Percentiles rank a stretch among this genome's conserved stretches.
Evolutionary conservation across 495 filamentous ascomycete species (phyloP).

Genomic region (Staphylotrichum tortipilum): DNA sequence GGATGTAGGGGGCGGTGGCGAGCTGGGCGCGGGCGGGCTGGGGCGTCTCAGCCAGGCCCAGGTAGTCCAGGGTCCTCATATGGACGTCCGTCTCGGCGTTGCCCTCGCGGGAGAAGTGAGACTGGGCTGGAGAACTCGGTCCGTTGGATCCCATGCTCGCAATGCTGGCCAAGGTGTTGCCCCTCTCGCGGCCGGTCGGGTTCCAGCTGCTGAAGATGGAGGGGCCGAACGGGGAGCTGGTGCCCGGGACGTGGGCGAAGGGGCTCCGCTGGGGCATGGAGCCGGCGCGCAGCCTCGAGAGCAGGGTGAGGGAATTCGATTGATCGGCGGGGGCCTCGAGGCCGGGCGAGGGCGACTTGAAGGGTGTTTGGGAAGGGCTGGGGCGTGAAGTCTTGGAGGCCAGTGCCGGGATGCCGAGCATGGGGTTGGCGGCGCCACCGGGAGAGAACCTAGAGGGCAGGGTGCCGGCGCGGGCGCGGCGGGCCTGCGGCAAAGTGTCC

Average conservation of each 20-base stretch:
- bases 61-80: conserved; percentile 89
- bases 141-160: conserved; percentile 64
- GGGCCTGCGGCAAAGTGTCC: conserved; percentile 48
- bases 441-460: conserved; percentile 88
- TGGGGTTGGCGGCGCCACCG: conserved; percentile 48
- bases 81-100: conserved; percentile 71
- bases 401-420: conserved; percentile 54
- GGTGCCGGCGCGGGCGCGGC: conserved; percentile 84
- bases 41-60: conserved; percentile 90
- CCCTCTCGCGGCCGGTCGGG: conserved; percentile 60
- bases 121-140: conserved; percentile 79
- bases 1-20: conserved; percentile 61
- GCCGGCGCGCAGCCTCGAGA: conserved; percentile 84
- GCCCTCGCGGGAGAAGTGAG: conserved; percentile 84
- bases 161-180: conserved; percentile 80
- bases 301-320: conserved; percentile 58
- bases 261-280: conserved; percentile 87
- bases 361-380: conserved; percentile 86
- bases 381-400: conserved; percentile 77
- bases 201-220: conserved; percentile 86
- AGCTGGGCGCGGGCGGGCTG: conserved; percentile 68
- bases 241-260: conserved; percentile 47
- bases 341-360: conserved; percentile 65
- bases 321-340: conserved; percentile 49
- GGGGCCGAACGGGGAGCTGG: conserved; percentile 67